Evolutionary conservation across 768 basidiomycete genomes (phyloP).

Genomic region (Hygrocybe punicea): DNA sequence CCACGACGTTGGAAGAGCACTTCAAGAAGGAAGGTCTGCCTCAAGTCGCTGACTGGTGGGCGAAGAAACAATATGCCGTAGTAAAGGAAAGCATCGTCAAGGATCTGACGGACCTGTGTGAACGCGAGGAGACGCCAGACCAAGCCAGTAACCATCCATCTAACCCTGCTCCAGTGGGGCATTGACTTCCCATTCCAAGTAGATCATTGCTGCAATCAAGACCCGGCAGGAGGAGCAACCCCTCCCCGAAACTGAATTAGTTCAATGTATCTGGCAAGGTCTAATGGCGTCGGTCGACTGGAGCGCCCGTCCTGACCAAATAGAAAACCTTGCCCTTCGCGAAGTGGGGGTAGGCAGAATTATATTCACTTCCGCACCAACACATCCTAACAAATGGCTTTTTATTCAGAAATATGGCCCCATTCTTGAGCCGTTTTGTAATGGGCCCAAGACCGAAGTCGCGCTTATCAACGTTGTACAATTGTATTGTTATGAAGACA

Average conservation of each 20-base stretch:
- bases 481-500: slow-evolving; percentile 95
- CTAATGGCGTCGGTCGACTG: slow-evolving; percentile 86
- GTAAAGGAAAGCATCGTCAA: slow-evolving; percentile 74
- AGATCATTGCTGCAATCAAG: slow-evolving; percentile 80
- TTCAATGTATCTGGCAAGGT: slow-evolving; percentile 89
- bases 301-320: slow-evolving; percentile 86
- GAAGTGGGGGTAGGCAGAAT: slow-evolving; percentile 69
- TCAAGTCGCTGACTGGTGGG: slow-evolving; percentile 90
- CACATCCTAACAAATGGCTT: neutral
- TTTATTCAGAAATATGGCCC: slow-evolving; percentile 67
- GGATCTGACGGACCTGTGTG: slow-evolving; percentile 66
- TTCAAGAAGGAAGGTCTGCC: slow-evolving; percentile 78
- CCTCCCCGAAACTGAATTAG: slow-evolving; percentile 81
- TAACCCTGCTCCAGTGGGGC: neutral
- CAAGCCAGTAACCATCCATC: slow-evolving; percentile 45
- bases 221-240: slow-evolving; percentile 68
- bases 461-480: slow-evolving; percentile 94
- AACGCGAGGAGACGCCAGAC: slow-evolving; percentile 63
- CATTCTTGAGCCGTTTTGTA: slow-evolving; percentile 87
- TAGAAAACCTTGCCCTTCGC: slow-evolving; percentile 82
- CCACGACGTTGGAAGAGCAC: slow-evolving; percentile 73
- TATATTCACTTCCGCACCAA: neutral
- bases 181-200: slow-evolving; percentile 3
- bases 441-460: slow-evolving; percentile 85
- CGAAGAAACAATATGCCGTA: slow-evolving; percentile 80